Conservation (phyloP, 352 stramenopile species). For the Globisporangium irregulare region DNA sequence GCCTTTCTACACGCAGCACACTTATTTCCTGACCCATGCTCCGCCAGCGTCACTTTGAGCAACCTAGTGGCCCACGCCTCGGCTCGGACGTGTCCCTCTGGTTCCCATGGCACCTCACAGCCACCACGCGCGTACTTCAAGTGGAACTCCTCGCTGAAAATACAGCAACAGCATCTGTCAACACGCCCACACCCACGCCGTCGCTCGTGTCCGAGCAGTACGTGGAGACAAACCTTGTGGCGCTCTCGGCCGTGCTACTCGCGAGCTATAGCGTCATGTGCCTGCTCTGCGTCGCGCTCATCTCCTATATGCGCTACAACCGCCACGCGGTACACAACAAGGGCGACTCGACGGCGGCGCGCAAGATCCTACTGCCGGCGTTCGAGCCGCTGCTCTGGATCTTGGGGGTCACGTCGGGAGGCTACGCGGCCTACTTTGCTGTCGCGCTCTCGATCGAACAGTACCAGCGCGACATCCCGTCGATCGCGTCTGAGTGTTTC, state of each 20-base stretch:
- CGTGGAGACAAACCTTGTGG: constrained; percentile 14
- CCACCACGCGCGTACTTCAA: not conserved
- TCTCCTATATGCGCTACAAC: constrained; percentile 59
- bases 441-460: constrained; percentile 12
- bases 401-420: constrained; percentile 25
- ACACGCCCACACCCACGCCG: not conserved
- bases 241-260: constrained; percentile 14
- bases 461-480: constrained; percentile 9
- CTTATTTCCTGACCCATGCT: not conserved
- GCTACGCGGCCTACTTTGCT: constrained; percentile 15
- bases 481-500: constrained; percentile 18
- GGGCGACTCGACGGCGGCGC: constrained; percentile 46
- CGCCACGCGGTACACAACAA: constrained; percentile 40
- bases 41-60: not conserved
- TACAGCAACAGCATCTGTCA: not conserved
- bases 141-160: not conserved
- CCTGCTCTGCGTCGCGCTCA: constrained; percentile 31
- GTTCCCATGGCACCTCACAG: not conserved
- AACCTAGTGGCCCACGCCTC: not conserved
- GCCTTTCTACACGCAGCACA: too few species aligned
- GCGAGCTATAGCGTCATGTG: constrained; percentile 32
- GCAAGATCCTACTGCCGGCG: constrained; percentile 61
- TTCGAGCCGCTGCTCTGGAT: constrained; percentile 72
- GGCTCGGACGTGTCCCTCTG: not conserved
- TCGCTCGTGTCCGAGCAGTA: constrained; percentile 11